A percentile compares a stretch with the other conserved stretches of the same genome.
These are phyloP conservation scores for Quercus phellos DNA, from an alignment of 331 rosid genomes.

Conservation along the genomic window DNA sequence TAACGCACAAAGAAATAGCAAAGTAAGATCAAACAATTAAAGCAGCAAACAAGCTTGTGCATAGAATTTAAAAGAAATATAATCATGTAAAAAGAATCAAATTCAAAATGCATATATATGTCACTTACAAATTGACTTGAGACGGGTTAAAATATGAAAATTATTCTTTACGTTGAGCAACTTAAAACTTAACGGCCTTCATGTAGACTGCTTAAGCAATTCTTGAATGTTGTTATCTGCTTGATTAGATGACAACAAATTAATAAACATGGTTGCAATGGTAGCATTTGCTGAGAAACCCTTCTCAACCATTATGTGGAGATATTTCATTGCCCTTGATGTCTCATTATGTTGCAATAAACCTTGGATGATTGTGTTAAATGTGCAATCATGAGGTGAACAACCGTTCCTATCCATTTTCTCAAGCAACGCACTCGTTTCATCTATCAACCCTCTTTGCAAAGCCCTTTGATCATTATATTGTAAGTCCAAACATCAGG, in stretches of 20 bases:
- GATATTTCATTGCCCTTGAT: neutral
- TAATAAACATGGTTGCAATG: too few species aligned
- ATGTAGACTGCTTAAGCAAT: neutral
- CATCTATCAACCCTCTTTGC: neutral
- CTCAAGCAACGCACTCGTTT: neutral
- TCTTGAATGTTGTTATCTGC: too few species aligned
- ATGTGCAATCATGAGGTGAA: neutral
- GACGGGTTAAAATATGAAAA: neutral
- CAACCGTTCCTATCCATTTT: neutral
- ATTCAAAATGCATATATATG: neutral
- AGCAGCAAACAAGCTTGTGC: neutral
- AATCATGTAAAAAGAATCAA: neutral
- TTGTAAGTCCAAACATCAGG: too few species aligned
- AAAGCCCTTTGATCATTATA: too few species aligned
- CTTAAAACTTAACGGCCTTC: neutral
- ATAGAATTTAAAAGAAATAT: neutral
- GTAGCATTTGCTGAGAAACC: too few species aligned
- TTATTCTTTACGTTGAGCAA: neutral
- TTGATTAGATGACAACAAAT: too few species aligned
- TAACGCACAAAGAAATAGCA: neutral
- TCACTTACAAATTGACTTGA: too few species aligned
- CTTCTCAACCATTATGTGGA: too few species aligned
- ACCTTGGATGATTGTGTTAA: neutral
- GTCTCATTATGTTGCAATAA: neutral
- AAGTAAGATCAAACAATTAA: neutral